Base-by-base conservation (phyloP, 179 eudicot genomes). In the Vitellaria paradoxa region DNA sequence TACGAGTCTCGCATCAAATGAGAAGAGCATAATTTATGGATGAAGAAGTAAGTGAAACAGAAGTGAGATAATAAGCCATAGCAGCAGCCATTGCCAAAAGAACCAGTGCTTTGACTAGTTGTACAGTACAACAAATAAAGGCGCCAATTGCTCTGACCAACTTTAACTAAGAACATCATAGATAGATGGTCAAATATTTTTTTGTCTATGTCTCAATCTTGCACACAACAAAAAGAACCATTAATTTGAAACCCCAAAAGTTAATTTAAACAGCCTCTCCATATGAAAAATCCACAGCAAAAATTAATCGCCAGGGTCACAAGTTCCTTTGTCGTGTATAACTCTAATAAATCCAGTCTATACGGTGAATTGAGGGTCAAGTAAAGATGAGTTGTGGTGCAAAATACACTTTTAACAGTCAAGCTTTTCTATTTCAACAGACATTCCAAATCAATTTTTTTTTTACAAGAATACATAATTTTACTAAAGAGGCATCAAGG, bases 51-150 rank as follows among this genome's bases (percentile, higher is more conserved):
- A 18, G 17, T 47, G 4, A 60, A 60, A 40, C 21, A 68, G 56
- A 68, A 15, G 37, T n/a, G 72, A 68, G 72, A 14, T 2, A 15
- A 5, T 60, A 60, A 60, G 8, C 37, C 40, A 24, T 23, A 63
- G 67, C 42, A 26, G 45, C 45, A 42, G 45, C 45, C 12, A 30
- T 72, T 56, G 9, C 60, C 59, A 4, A 53, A 56, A 63, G 47
- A 56, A 26, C 64, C 21, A 55, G 64, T 55, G 26, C 17, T 30
- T 72, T 72, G 64, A 72, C 70, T 17, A 40, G 50, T 40, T 66
- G 49, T 18, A 26, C 26, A 17, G 46, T 30, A 55, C 75, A 73
- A 64, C 15, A 17, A 24, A 23, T 59, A 18, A 53, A 24, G 21
- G 23, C 47, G 40, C 20, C 9, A 49, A 42, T 26, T 37, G 15